phyloP scores from a whole-genome alignment of 768 basidiomycete species.

The Serendipita sp. region DNA sequence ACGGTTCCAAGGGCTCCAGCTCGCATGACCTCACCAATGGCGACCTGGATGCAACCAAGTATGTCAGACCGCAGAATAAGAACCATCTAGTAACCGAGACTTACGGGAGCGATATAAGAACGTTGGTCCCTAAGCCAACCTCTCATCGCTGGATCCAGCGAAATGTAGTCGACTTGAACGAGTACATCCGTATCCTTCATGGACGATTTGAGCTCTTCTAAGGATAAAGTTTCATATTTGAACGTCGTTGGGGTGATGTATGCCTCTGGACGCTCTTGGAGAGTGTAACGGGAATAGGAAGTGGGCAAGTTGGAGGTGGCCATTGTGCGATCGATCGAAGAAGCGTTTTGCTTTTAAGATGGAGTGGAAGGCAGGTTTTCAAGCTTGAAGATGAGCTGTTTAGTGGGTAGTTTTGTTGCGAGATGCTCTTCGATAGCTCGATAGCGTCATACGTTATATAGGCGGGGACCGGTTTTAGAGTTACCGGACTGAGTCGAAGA shows the following conservation, averaged over 20 bases:
- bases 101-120: slow-evolving; percentile 53
- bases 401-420: too few species aligned
- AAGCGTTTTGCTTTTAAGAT: too few species aligned
- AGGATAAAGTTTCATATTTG: slow-evolving; percentile 12
- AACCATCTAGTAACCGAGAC: too few species aligned
- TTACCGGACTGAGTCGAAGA: too few species aligned
- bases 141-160: slow-evolving; percentile 80
- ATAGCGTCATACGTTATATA: too few species aligned
- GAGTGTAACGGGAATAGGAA: slow-evolving; percentile 50
- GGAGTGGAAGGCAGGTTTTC: too few species aligned
- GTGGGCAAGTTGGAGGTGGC: slow-evolving; percentile 5
- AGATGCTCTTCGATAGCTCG: too few species aligned
- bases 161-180: slow-evolving; percentile 64
- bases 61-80: not conserved
- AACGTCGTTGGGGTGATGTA: slow-evolving; percentile 7
- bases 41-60: slow-evolving; percentile 17
- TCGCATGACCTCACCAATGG: slow-evolving; percentile 67
- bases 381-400: too few species aligned
- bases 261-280: slow-evolving; percentile 50
- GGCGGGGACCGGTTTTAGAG: too few species aligned
- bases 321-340: too few species aligned
- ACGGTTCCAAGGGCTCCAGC: slow-evolving; percentile 44
- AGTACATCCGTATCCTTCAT: slow-evolving; percentile 34
- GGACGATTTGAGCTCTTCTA: slow-evolving; percentile 14
- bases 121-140: slow-evolving; percentile 60